These are phyloP conservation scores for Yarrowia alimentaria DNA, from an alignment of 805 yeast genomes.

Conservation along the genomic window DNA sequence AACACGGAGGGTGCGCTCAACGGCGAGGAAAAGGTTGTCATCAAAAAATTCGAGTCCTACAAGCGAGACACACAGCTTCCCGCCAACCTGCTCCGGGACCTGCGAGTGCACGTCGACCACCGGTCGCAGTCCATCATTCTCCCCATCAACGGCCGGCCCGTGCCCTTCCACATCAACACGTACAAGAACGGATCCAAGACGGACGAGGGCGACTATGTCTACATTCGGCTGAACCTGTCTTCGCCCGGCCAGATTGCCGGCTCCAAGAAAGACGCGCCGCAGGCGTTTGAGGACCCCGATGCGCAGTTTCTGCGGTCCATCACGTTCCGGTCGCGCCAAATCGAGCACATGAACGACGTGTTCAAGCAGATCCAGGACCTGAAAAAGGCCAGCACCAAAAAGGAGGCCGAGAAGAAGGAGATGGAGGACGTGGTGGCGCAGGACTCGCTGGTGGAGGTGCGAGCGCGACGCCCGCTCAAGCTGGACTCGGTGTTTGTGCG, in stretches of 20 bases:
- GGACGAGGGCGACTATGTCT: slow-evolving; percentile 95
- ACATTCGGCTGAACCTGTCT: slow-evolving; percentile 83
- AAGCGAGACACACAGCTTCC: slow-evolving; percentile 93
- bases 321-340: slow-evolving; percentile 85
- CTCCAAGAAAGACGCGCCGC: slow-evolving; percentile 74
- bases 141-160: slow-evolving; percentile 94
- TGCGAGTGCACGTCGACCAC: slow-evolving; percentile 82
- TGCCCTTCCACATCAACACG: slow-evolving; percentile 93
- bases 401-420: slow-evolving; percentile 87
- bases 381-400: slow-evolving; percentile 85
- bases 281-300: slow-evolving; percentile 74
- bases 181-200: slow-evolving; percentile 92
- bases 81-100: slow-evolving; percentile 63
- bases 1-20: slow-evolving; percentile 45
- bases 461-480: slow-evolving; percentile 79
- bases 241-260: slow-evolving; percentile 84
- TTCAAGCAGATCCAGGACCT: slow-evolving; percentile 86
- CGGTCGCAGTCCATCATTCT: slow-evolving; percentile 84
- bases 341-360: slow-evolving; percentile 86
- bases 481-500: slow-evolving; percentile 86
- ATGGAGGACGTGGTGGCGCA: slow-evolving; percentile 93
- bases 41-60: slow-evolving; percentile 91
- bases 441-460: slow-evolving; percentile 78
- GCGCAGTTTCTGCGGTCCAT: slow-evolving; percentile 84
- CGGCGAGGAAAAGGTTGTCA: slow-evolving; percentile 56